phyloP scores from a whole-genome alignment of 1,139 yeast genomes.

The Oligophagozyma castellii region DNA sequence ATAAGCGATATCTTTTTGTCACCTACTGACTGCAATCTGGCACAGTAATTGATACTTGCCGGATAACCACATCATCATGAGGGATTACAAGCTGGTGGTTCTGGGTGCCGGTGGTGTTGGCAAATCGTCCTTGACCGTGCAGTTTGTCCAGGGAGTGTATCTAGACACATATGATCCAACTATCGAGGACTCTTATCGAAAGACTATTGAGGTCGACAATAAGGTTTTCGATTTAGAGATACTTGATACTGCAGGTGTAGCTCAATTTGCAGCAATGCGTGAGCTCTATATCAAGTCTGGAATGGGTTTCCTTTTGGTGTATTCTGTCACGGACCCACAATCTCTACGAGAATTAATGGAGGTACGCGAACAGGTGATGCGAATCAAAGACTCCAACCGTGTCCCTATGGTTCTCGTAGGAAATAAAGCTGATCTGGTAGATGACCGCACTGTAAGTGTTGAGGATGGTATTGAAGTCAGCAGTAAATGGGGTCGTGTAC shows the following conservation, averaged over 20 bases:
- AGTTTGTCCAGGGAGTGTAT: conserved; percentile 79
- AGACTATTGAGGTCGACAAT: conserved; percentile 84
- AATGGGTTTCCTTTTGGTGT: conserved; percentile 75
- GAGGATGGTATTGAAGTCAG: conserved; percentile 78
- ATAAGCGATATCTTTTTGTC: too few species aligned
- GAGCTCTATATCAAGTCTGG: conserved; percentile 84
- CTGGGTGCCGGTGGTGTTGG: conserved; percentile 99
- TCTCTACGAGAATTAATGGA: conserved; percentile 73
- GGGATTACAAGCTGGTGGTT: conserved; percentile 69
- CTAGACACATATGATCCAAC: conserved; percentile 96
- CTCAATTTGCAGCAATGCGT: conserved; percentile 91
- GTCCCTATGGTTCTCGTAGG: conserved; percentile 86
- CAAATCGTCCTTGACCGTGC: conserved; percentile 86
- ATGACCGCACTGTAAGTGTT: conserved; percentile 60
- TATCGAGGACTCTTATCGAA: conserved; percentile 90
- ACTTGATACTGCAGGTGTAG: conserved; percentile 96
- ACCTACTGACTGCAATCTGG: too few species aligned
- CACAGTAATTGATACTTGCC: too few species aligned
- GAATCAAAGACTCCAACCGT: conserved; percentile 64
- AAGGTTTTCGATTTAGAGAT: conserved; percentile 86
- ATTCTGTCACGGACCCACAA: conserved; percentile 77
- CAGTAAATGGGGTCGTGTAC: conserved; percentile 74
- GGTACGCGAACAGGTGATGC: conserved; percentile 72
- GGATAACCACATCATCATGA: too few species aligned
- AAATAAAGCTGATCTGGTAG: conserved; percentile 70